phyloP scores from a whole-genome alignment of 75 land plant species.

The Sequoiadendron giganteum region DNA sequence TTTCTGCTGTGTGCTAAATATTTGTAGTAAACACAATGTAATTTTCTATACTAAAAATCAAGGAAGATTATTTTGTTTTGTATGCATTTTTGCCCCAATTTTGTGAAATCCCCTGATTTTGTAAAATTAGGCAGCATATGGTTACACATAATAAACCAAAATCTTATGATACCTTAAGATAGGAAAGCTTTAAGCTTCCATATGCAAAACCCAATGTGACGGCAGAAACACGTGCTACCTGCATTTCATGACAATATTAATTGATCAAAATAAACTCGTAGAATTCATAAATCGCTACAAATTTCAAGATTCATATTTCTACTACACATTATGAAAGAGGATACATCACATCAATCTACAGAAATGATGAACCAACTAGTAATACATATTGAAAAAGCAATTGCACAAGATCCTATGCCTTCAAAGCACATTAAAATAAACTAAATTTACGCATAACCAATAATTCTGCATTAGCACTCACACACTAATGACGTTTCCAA shows the following conservation, averaged over 20 bases:
- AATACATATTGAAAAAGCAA: not conserved
- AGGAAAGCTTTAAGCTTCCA: constrained; percentile 58
- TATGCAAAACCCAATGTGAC: constrained; percentile 54
- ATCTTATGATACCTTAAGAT: constrained; percentile 37
- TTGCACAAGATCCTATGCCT: not conserved
- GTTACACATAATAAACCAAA: not conserved
- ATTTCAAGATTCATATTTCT: not conserved
- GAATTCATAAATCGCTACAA: not conserved
- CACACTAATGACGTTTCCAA: not conserved
- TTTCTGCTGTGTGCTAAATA: no score
- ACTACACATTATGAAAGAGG: not conserved
- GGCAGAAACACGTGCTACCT: constrained; percentile 68
- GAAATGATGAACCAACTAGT: not conserved
- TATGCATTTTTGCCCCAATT: no score
- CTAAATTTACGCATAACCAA: not conserved
- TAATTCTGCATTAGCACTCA: not conserved
- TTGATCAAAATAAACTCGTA: not conserved
- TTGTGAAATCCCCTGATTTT: no score
- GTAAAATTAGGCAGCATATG: no score
- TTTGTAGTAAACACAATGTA: no score
- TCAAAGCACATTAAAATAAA: not conserved
- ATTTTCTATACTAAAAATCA: no score
- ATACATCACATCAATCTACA: not conserved
- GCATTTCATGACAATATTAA: not conserved
- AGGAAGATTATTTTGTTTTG: no score